Base-by-base conservation (phyloP, 768 basidiomycete species). In the Hortiboletus flavorubellus region DNA sequence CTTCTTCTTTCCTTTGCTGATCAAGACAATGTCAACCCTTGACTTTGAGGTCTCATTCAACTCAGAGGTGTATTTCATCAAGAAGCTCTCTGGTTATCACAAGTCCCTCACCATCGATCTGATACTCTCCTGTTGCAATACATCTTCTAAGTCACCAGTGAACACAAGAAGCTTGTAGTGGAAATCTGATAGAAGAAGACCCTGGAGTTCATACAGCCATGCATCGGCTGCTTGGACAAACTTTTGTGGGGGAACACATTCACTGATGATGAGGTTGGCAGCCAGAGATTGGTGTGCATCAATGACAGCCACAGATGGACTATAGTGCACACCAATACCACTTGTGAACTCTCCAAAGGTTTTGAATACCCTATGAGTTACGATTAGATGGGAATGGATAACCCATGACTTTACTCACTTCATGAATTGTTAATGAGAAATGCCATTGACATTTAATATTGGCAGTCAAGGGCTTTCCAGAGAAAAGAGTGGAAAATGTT, bases 131-230 rank as follows among this genome's bases (percentile, higher is more conserved):
- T 33, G 45, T 45, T 76, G 70, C 23, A 14, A 18, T 23, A 62
- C 16, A 37, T 57, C 30, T 14, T 37, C 40, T 12, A 68, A 31
- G 26, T 79, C 71, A 8, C 80, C 80, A 0, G 64, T 60, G 61
- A 82, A 82, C 16, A 79, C 57, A 48, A 83, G 55, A 23, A 83
- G 31, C 55, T 82, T 79, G 70, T 77, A 83, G 41, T 78, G 73
- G 44, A 72, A 71, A 63, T 83, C 77, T 3, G 78, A 68, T 2
- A 74, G 75, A 45, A 80, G 68, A 16, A 78, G 65, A 59, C 82
- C 82, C 43, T 81, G 82, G 10, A 83, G 64, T 56, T 84, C 76
- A 55, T 67, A 70, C 23, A 79, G 75, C 12, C 72, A 70, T 16
- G 73, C 72, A 52, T 82, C 81, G 23, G 78, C 78, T 0, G 71